Conservation (phyloP, 495 filamentous ascomycete genomes). For the Lophiotrema nucula region DNA sequence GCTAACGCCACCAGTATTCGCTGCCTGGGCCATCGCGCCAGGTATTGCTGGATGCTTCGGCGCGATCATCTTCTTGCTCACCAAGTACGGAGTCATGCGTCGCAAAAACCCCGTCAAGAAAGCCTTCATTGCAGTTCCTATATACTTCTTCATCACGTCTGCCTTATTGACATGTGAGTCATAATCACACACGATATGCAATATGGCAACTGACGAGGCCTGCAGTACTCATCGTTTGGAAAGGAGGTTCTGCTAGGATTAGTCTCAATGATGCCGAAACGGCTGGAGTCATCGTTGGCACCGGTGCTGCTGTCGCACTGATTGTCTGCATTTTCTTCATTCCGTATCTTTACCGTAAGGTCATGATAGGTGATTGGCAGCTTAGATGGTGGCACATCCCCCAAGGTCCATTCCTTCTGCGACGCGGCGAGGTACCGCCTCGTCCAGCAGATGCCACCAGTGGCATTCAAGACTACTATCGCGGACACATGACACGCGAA, state of each 20-base stretch:
- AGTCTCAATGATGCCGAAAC: slow-evolving; percentile 9
- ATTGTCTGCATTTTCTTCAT: slow-evolving; percentile 59
- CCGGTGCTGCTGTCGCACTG: slow-evolving; percentile 52
- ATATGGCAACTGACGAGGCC: neutral
- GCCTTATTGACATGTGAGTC: slow-evolving; percentile 20
- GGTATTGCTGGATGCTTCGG: slow-evolving; percentile 56
- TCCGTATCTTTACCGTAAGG: slow-evolving; percentile 53
- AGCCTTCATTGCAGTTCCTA: slow-evolving; percentile 56
- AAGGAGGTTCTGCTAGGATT: slow-evolving; percentile 44
- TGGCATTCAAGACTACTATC: slow-evolving; percentile 24
- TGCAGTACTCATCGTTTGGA: slow-evolving; percentile 59
- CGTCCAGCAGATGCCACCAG: slow-evolving; percentile 46
- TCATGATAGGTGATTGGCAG: slow-evolving; percentile 54
- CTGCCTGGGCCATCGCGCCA: slow-evolving; percentile 60
- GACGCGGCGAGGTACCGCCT: slow-evolving; percentile 44
- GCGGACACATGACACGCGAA: slow-evolving; percentile 21
- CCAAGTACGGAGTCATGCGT: slow-evolving; percentile 57
- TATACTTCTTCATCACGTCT: slow-evolving; percentile 44
- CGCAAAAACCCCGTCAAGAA: slow-evolving; percentile 57
- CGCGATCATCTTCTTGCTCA: slow-evolving; percentile 58
- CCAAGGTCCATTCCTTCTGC: slow-evolving; percentile 52
- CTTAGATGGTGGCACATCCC: slow-evolving; percentile 55
- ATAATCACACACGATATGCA: neutral
- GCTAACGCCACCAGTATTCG: slow-evolving; percentile 56
- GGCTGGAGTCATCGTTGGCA: slow-evolving; percentile 51